phyloP scores from a whole-genome alignment of 2,329 filamentous ascomycete species.

The Truncatella angustata region DNA sequence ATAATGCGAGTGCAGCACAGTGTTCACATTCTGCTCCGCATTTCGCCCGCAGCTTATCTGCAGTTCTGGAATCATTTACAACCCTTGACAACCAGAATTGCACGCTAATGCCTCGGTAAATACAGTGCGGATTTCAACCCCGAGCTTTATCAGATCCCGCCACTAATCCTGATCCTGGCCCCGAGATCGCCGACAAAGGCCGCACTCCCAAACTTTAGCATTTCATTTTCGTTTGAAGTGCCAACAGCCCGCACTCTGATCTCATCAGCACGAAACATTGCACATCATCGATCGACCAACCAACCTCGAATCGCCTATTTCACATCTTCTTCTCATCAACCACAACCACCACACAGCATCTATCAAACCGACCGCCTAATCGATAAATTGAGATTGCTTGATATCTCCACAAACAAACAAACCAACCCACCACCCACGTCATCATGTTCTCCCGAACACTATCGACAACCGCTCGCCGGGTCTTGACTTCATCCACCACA shows the following conservation, averaged over 20 bases:
- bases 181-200: constrained; percentile 33
- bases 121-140: not conserved
- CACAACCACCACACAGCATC: too few species aligned
- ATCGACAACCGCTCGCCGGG: constrained; percentile 35
- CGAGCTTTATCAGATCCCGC: not conserved
- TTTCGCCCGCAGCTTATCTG: not conserved
- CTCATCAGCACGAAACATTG: constrained; percentile 8
- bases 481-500: constrained; percentile 34
- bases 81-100: not conserved
- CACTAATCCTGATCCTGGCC: constrained; percentile 1
- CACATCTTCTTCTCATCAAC: too few species aligned
- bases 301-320: constrained; percentile 6
- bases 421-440: constrained; percentile 14
- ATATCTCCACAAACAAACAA: too few species aligned
- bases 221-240: not conserved
- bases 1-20: not conserved
- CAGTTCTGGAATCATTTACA: not conserved
- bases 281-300: constrained; percentile 1
- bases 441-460: constrained; percentile 17
- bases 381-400: too few species aligned
- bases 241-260: constrained; percentile 4
- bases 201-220: constrained; percentile 16
- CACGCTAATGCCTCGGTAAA: not conserved
- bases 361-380: too few species aligned
- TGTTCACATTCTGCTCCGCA: not conserved